phyloP scores from a whole-genome alignment of 2,329 filamentous ascomycete genomes.

The Ilyonectria mors-panacis region DNA sequence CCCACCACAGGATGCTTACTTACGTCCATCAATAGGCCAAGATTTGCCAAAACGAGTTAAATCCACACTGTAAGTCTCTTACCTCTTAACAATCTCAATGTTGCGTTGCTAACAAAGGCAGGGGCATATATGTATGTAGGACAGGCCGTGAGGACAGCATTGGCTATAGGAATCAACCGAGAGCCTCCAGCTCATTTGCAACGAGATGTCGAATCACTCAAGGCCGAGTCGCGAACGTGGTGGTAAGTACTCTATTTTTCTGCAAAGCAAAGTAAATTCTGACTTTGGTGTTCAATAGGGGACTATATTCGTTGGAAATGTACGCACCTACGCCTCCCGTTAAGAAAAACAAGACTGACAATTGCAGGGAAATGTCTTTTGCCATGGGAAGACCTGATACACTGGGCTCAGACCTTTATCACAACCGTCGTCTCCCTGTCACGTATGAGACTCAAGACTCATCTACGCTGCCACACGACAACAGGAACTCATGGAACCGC shows the following conservation, averaged over 20 bases:
- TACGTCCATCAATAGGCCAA: constrained; percentile 55
- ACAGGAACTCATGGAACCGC: constrained; percentile 21
- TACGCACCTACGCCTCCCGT: constrained; percentile 31
- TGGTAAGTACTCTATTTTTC: constrained; percentile 53
- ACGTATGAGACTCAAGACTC: constrained; percentile 23
- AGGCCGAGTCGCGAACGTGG: constrained; percentile 61
- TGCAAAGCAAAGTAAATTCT: neutral
- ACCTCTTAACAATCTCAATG: too few relatives aligned
- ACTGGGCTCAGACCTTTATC: constrained; percentile 63
- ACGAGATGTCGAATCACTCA: constrained; percentile 51
- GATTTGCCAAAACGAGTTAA: constrained; percentile 65
- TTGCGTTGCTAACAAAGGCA: constrained; percentile 2
- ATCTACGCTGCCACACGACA: neutral
- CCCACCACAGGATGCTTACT: neutral
- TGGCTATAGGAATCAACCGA: constrained; percentile 64
- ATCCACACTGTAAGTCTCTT: constrained; percentile 58
- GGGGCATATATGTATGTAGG: constrained; percentile 65
- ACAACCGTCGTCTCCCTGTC: constrained; percentile 57
- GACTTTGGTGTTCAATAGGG: constrained; percentile 47
- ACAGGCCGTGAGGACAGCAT: constrained; percentile 61
- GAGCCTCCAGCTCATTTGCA: constrained; percentile 50
- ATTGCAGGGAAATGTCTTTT: constrained; percentile 61
- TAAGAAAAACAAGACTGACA: constrained; percentile 3
- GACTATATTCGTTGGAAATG: constrained; percentile 61
- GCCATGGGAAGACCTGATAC: constrained; percentile 64